A percentile compares a stretch with the other conserved stretches of the same genome.
Evolutionary conservation across 805 yeast species (phyloP).

Genomic region (Wickerhamomyces rabaulensis): DNA sequence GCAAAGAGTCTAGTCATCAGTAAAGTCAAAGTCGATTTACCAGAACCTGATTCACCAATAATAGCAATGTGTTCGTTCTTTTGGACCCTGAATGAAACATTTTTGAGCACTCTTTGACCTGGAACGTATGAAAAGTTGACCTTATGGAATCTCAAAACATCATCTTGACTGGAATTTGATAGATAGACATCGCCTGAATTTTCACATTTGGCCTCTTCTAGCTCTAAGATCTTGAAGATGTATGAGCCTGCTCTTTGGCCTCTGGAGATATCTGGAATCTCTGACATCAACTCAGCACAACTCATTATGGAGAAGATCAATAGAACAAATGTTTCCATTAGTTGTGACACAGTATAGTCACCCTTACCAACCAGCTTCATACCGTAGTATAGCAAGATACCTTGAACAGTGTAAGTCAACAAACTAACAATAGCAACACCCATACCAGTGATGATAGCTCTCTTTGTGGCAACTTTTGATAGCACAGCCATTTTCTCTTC

Average conservation of each 20-base stretch:
- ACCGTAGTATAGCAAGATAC: constrained; percentile 76
- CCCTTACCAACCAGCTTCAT: constrained; percentile 57
- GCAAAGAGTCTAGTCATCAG: constrained; percentile 52
- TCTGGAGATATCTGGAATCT: constrained; percentile 74
- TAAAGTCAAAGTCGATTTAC: constrained; percentile 74
- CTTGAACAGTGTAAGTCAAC: constrained; percentile 56
- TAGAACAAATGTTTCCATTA: constrained; percentile 67
- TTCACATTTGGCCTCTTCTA: constrained; percentile 33
- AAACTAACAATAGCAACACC: constrained; percentile 58
- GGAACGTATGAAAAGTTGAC: constrained; percentile 44
- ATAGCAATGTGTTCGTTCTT: constrained; percentile 55
- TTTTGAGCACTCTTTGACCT: constrained; percentile 30
- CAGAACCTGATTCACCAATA: constrained; percentile 86
- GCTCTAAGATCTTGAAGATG: constrained; percentile 36
- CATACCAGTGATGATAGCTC: constrained; percentile 61
- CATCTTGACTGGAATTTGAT: constrained; percentile 1
- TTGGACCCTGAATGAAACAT: constrained; percentile 38
- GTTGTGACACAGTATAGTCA: constrained; percentile 49
- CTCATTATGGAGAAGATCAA: constrained; percentile 68
- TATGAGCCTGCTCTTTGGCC: constrained; percentile 71
- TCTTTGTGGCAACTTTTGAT: constrained; percentile 34
- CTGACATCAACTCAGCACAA: constrained; percentile 51
- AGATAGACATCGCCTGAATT: constrained; percentile 26
- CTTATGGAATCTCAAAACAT: constrained; percentile 35
- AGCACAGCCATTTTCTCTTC: constrained; percentile 27